Conservation (phyloP, 352 stramenopile genomes). For the Globisporangium acanthophoron region DNA sequence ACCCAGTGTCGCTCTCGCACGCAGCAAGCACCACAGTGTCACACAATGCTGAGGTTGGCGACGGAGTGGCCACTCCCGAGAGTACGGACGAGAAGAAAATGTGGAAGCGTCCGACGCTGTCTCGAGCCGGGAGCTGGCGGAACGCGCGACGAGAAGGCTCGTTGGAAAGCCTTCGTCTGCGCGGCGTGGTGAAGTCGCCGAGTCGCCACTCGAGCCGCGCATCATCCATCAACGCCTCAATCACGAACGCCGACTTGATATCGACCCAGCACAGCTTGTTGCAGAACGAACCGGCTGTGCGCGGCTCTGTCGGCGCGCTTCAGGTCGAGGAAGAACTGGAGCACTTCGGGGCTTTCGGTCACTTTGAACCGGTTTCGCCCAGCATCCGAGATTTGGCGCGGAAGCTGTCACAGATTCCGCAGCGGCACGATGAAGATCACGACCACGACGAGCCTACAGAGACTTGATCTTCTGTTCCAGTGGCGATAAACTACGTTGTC, state of each 20-base stretch:
- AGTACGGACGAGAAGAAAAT: constrained; percentile 29
- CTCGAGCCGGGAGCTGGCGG: constrained; percentile 41
- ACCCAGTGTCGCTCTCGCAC: constrained; percentile 9
- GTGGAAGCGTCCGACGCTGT: constrained; percentile 26
- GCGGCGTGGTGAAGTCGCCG: constrained; percentile 21
- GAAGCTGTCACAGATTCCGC: constrained; percentile 12
- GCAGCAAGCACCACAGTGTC: not conserved
- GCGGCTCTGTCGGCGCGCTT: not conserved
- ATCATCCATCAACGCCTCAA: constrained; percentile 19
- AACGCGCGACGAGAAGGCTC: constrained; percentile 36
- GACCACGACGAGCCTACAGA: constrained; percentile 4
- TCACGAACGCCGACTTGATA: constrained; percentile 19
- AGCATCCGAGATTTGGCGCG: constrained; percentile 4
- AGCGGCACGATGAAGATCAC: constrained; percentile 14
- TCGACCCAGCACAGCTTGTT: constrained; percentile 20
- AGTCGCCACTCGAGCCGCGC: constrained; percentile 24
- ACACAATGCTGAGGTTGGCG: constrained; percentile 5
- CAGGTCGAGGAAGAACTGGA: constrained; percentile 6
- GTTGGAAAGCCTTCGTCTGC: constrained; percentile 26
- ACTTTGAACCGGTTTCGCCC: not conserved
- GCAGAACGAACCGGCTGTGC: constrained; percentile 17
- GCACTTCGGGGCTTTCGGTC: not conserved
- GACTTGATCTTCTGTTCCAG: not conserved
- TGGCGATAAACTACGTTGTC: not conserved
- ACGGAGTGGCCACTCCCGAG: constrained; percentile 22